Conservation (phyloP, 352 stramenopile genomes). For the Globisporangium canariense region DNA sequence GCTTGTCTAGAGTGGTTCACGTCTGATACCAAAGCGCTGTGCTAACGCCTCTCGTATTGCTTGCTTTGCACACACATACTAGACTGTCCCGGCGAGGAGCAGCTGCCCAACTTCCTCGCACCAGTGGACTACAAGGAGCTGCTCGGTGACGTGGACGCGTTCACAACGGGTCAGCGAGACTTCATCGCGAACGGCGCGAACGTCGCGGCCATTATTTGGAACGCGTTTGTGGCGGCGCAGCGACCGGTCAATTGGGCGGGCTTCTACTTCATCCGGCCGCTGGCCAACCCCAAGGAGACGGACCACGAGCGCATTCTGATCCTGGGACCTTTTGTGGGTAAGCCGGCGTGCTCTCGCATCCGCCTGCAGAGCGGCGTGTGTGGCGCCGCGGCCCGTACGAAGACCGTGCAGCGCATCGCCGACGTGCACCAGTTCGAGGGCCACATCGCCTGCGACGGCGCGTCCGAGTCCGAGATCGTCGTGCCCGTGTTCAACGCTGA, state of each 20-base stretch:
- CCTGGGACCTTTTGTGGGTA: constrained; percentile 78
- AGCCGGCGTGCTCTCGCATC: constrained; percentile 80
- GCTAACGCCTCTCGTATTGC: not conserved
- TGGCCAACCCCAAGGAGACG: constrained; percentile 50
- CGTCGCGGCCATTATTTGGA: constrained; percentile 78
- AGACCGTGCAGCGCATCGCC: constrained; percentile 65
- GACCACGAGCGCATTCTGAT: constrained; percentile 65
- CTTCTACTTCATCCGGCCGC: constrained; percentile 76
- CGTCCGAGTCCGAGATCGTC: constrained; percentile 80
- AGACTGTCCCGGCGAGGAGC: constrained; percentile 46
- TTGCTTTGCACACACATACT: constrained; percentile 25
- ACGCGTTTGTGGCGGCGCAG: constrained; percentile 58
- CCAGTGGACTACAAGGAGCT: constrained; percentile 68
- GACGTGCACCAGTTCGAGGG: constrained; percentile 75
- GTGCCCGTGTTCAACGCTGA: constrained; percentile 63
- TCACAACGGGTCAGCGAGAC: constrained; percentile 66
- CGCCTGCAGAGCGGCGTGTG: constrained; percentile 73
- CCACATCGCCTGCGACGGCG: constrained; percentile 81
- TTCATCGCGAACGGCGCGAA: constrained; percentile 81
- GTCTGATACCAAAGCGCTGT: not conserved
- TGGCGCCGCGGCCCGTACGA: constrained; percentile 57
- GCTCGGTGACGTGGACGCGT: constrained; percentile 52
- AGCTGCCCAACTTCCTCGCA: constrained; percentile 55
- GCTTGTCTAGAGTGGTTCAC: too few relatives aligned
- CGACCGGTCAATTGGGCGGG: constrained; percentile 79